Evolutionary conservation across 495 filamentous ascomycete genomes (phyloP), one percentile per base, ranked within the genome.

Genomic region (Neurospora discreta): DNA sequence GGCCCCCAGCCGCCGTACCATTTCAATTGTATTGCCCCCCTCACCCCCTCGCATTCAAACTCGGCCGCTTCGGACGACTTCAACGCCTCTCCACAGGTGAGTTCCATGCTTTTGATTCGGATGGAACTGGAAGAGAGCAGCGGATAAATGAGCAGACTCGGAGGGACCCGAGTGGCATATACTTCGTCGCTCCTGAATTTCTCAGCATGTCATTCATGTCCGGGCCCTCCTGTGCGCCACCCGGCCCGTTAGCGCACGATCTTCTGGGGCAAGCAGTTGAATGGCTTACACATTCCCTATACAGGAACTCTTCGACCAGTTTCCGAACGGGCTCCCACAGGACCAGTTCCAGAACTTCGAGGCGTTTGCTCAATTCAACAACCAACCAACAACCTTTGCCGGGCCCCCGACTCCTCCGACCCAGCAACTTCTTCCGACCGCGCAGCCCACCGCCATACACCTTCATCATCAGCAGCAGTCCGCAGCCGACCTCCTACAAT

Each of bases 51-150:
- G 40, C 85, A 85, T 77, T 82, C 85, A 65, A 84, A 84, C 75
- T 85, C 86, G 71, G 81, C 80, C 44, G 81, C 81, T 68, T 84
- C 85, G 44, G 86, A 88, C 71, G 84, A 87, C 69, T 87, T 83
- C 82, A 86, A 81, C 80, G 84, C 79, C 75, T 86, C 85, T 72
- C 82, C 86, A 72, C 82, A 85, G 75, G 86, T 88, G 83, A 76
- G 86, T 86, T 74, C 38, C 69, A 72, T 16, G 71, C 71, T 38
- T 33, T 71, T 38, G 38, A 39, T 23, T 39, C 13, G 18, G 26
- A 65, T 65, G 52, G 52, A 65, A 65, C 52, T 18, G 52, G 15
- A 65, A 65, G 15, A 9, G 3, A 65, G 26, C 18, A 65, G 52
- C 52, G 52, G 52, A 6, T 58, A 20, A 58, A 15, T 26, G 11